Conservation (phyloP, 768 basidiomycete genomes). For the Tylopilus vinaceipallidus region DNA sequence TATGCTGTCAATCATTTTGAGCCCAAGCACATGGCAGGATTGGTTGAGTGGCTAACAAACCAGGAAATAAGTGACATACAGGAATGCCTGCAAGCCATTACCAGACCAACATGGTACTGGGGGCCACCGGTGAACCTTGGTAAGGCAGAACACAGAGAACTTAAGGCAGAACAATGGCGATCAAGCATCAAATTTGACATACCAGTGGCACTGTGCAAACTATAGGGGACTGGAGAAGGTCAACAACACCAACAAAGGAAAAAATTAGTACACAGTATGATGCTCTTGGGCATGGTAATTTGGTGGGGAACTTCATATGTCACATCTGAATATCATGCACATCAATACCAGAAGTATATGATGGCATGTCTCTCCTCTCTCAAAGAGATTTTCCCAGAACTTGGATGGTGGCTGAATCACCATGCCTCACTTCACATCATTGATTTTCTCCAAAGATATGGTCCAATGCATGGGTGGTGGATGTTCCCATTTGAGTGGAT, state of each 20-base stretch:
- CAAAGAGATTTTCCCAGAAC: slow-evolving; percentile 14
- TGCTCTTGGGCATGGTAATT: slow-evolving; percentile 32
- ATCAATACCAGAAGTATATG: slow-evolving; percentile 23
- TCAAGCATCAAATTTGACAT: slow-evolving; percentile 25
- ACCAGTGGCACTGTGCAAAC: slow-evolving; percentile 26
- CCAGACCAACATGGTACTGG: slow-evolving; percentile 17
- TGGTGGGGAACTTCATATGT: slow-evolving; percentile 17
- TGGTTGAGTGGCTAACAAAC: not conserved
- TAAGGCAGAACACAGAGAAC: slow-evolving; percentile 29
- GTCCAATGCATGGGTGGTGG: slow-evolving; percentile 37
- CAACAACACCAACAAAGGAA: not conserved
- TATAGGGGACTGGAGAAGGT: slow-evolving; percentile 22
- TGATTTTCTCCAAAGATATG: slow-evolving; percentile 25
- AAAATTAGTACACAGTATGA: slow-evolving; percentile 24
- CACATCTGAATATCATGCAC: slow-evolving; percentile 17
- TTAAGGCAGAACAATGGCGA: slow-evolving; percentile 36
- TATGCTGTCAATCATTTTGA: too few relatives aligned
- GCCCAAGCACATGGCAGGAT: too few relatives aligned
- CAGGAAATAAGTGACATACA: not conserved
- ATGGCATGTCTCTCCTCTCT: slow-evolving; percentile 23
- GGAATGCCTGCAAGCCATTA: not conserved
- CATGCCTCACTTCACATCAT: slow-evolving; percentile 33
- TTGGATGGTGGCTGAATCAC: slow-evolving; percentile 27
- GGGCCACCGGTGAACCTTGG: slow-evolving; percentile 22
- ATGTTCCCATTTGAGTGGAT: slow-evolving; percentile 32